Base-by-base conservation (phyloP, 2,329 filamentous ascomycete species). In the Colletotrichum limetticola region DNA sequence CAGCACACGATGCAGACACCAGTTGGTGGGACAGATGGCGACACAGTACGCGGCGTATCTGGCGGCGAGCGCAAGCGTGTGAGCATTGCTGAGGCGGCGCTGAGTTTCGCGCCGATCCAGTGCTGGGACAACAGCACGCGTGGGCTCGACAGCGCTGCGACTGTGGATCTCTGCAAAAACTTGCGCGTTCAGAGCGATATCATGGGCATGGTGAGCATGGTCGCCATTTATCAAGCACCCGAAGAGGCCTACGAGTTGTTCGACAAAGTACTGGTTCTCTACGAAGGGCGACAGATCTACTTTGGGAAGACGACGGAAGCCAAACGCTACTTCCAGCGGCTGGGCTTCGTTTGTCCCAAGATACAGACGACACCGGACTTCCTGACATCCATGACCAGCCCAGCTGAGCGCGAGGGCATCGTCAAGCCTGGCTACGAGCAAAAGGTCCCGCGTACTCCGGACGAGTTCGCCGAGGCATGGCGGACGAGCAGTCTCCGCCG, bases 41-140 rank as follows among this genome's bases (percentile, higher is more conserved):
- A 93, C 74, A 88, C 91, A 55, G 87, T 93, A n/a, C 88, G 91
- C 6, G 84, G 84, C 30, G 87, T 93, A 0, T 90, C 87, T 4
- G 91, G 91, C 28, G 91, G 91, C 53, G 91, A 93, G 79, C 86
- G 90, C 66, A 94, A 95, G 83, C 91, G 94, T 79, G 93, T 95
- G 2, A 92, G 90, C 52, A 93, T 95, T 74, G 93, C 92, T 1
- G 93, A 95, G 81, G 93, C 92, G 0, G 66, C 66, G 6, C 55
- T 72, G 11, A 72, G 70, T 60, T 69, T 69, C 58, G 82, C 75
- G 81, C 87, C 59, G 83, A 83, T 89, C 0, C 92, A 94, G 80
- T 92, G 91, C 74, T 95, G 93, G 93, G 93, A 91, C 67, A 93
- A 93, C 66, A 90, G 87, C 5, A 93, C 91, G 0, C 83, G 86